Evolutionary conservation across 192 early-diverging fungal species (phyloP).

Genomic region (Coemansia sp.): DNA sequence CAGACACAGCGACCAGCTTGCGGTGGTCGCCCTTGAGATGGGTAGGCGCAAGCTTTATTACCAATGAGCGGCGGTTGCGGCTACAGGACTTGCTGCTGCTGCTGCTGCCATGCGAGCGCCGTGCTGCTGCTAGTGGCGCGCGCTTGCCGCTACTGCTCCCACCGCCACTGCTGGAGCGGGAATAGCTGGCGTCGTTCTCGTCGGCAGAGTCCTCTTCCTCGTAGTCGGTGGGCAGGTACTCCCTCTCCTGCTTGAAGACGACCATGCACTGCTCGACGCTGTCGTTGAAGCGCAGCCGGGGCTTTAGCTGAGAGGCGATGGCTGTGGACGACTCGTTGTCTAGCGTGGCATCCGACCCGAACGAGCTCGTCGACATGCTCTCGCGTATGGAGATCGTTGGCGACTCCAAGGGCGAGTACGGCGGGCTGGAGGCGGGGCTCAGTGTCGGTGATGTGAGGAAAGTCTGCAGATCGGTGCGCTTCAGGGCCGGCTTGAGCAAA

Average conservation of each 20-base stretch:
- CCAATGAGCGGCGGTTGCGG: constrained; percentile 37
- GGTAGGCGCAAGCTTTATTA: constrained; percentile 52
- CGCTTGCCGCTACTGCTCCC: not conserved
- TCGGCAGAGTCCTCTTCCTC: constrained; percentile 28
- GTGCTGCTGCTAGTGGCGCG: constrained; percentile 1
- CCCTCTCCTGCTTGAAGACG: constrained; percentile 55
- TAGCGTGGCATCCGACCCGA: constrained; percentile 44
- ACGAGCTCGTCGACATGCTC: constrained; percentile 51
- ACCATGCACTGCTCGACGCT: constrained; percentile 60
- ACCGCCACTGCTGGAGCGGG: constrained; percentile 1
- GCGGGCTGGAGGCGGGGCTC: constrained; percentile 43
- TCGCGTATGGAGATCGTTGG: constrained; percentile 52
- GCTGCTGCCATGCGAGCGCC: constrained; percentile 7
- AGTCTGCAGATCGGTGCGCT: constrained; percentile 52
- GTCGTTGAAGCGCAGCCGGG: constrained; percentile 57
- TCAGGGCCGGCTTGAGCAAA: constrained; percentile 44
- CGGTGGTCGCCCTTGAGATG: constrained; percentile 55
- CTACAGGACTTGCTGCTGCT: constrained; percentile 7
- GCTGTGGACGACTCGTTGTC: constrained; percentile 27
- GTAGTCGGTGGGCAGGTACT: constrained; percentile 51
- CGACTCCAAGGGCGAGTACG: constrained; percentile 32
- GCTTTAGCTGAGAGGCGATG: constrained; percentile 10
- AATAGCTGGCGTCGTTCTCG: constrained; percentile 12
- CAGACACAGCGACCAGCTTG: constrained; percentile 27
- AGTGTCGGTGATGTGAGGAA: constrained; percentile 52